Conservation (phyloP, 192 early-diverging fungal species). For the Umbelopsis ramanniana region DNA sequence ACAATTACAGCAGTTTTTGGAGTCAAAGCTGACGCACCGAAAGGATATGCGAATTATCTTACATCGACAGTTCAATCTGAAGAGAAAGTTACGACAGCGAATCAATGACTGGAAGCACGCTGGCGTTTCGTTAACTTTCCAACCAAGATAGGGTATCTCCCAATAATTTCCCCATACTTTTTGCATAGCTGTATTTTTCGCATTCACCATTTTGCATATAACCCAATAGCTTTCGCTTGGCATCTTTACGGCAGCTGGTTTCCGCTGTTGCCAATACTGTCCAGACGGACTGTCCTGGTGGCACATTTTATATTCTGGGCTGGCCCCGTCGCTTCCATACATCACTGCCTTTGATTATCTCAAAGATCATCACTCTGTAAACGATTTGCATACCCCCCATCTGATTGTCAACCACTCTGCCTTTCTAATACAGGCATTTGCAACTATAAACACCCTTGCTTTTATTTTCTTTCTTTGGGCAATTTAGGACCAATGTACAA, state of each 20-base stretch:
- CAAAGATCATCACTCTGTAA: not conserved
- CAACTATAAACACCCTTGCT: too few relatives aligned
- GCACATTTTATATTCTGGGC: not conserved
- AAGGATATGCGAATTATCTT: slow-evolving; percentile 41
- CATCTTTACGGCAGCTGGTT: not conserved
- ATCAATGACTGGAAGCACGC: slow-evolving; percentile 37
- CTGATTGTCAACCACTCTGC: too few relatives aligned
- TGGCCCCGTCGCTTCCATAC: not conserved
- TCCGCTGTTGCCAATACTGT: not conserved
- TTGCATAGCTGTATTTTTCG: not conserved
- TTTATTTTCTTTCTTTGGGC: too few relatives aligned
- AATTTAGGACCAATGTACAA: too few relatives aligned
- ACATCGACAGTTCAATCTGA: slow-evolving; percentile 43
- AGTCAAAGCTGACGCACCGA: slow-evolving; percentile 30
- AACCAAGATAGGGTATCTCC: not conserved
- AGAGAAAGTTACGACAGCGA: slow-evolving; percentile 34
- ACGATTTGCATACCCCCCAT: not conserved
- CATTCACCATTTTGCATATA: not conserved
- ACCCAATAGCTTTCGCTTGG: not conserved
- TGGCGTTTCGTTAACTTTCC: slow-evolving; percentile 1
- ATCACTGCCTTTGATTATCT: not conserved
- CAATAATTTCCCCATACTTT: not conserved
- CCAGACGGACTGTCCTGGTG: not conserved
- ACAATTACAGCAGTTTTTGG: slow-evolving; percentile 31
- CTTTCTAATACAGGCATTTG: too few relatives aligned